phyloP scores from a whole-genome alignment of 306 rosid species.

The Dalbergia oliveri region DNA sequence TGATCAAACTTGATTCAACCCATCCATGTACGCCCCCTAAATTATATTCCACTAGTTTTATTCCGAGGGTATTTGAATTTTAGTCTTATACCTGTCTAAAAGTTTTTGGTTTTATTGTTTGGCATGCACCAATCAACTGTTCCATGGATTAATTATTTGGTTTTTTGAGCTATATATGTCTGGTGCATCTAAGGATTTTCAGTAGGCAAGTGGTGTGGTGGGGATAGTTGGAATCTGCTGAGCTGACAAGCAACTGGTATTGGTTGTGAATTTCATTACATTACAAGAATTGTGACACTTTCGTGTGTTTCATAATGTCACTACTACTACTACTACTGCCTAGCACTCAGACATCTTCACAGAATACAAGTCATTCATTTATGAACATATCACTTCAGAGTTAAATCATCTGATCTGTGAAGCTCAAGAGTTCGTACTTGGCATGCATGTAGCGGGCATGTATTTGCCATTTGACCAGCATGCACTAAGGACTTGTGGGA shows the following conservation, averaged over 20 bases:
- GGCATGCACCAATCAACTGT: not conserved
- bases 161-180: not conserved
- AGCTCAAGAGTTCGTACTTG: too few relatives aligned
- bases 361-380: not conserved
- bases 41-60: too few relatives aligned
- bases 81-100: too few relatives aligned
- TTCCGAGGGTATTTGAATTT: too few relatives aligned
- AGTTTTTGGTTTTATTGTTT: not conserved
- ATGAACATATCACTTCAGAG: not conserved
- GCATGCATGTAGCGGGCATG: too few relatives aligned
- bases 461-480: too few relatives aligned
- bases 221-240: not conserved
- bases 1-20: too few relatives aligned
- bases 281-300: not conserved
- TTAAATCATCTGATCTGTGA: not conserved
- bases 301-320: conserved; percentile 30
- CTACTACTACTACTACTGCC: not conserved
- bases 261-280: not conserved
- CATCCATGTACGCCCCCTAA: too few relatives aligned
- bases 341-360: not conserved
- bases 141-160: not conserved
- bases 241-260: not conserved
- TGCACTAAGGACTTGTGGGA: too few relatives aligned
- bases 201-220: conserved; percentile 6
- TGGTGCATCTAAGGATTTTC: not conserved